Conservation (phyloP, 805 yeast species). For the Komagataella pseudopastoris region DNA sequence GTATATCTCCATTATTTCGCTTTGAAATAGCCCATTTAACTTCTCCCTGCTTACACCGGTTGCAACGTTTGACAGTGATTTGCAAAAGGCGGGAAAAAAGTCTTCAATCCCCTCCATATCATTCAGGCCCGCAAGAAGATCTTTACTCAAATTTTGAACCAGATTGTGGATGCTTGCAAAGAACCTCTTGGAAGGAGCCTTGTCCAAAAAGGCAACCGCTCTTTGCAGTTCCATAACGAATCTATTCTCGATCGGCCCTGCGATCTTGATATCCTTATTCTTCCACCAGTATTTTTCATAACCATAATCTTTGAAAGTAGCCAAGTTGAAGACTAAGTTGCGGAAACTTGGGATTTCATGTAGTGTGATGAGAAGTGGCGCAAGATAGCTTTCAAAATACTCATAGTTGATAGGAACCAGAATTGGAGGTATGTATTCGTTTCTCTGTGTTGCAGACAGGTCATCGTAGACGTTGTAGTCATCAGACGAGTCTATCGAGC, state of each 20-base stretch:
- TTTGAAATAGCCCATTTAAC: constrained; percentile 4
- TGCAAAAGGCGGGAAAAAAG: constrained; percentile 11
- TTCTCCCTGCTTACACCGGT: not conserved
- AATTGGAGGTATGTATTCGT: constrained; percentile 14
- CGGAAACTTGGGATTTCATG: constrained; percentile 22
- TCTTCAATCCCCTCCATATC: constrained; percentile 16
- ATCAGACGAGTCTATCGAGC: not conserved
- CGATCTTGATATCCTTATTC: constrained; percentile 8
- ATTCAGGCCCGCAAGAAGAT: constrained; percentile 5
- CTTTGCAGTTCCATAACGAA: constrained; percentile 24
- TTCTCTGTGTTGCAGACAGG: constrained; percentile 12
- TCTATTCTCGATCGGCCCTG: constrained; percentile 11
- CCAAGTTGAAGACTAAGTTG: constrained; percentile 13
- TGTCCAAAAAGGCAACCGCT: constrained; percentile 20
- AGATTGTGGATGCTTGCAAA: constrained; percentile 23
- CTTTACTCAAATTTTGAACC: constrained; percentile 15
- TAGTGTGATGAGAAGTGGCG: constrained; percentile 25
- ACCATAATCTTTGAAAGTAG: constrained; percentile 19
- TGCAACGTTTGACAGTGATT: constrained; percentile 7
- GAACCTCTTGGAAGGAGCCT: constrained; percentile 18
- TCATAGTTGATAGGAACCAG: constrained; percentile 20
- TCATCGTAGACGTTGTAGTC: constrained; percentile 19
- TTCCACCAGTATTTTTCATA: constrained; percentile 26
- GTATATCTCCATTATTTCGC: constrained; percentile 8
- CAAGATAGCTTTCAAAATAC: constrained; percentile 23